Conservation (phyloP, 2,329 filamentous ascomycete genomes). For the Penicillium sp. region DNA sequence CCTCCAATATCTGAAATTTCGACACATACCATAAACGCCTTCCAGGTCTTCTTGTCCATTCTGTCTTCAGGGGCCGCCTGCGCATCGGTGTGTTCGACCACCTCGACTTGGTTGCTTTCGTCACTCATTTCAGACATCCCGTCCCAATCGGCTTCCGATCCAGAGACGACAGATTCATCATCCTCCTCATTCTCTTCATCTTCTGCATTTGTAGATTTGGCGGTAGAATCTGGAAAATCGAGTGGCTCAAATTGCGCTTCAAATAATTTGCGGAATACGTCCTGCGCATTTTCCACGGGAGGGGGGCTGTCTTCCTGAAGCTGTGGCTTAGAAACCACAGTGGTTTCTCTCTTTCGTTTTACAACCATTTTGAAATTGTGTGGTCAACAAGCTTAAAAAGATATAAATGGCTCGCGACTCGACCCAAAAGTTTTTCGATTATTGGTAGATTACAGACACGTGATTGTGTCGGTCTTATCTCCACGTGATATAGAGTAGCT, state of each 20-base stretch:
- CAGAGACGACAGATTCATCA: conserved; percentile 24
- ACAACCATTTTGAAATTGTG: conserved; percentile 38
- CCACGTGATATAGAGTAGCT: not conserved
- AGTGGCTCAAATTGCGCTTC: conserved; percentile 84
- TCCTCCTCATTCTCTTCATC: conserved; percentile 31
- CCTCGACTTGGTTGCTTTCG: conserved; percentile 50
- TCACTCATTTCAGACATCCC: conserved; percentile 59
- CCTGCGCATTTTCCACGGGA: conserved; percentile 53
- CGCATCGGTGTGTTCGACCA: conserved; percentile 61
- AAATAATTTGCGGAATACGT: conserved; percentile 79
- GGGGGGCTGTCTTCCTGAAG: conserved; percentile 24
- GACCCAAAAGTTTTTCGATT: conserved; percentile 22
- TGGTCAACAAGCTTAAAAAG: not conserved
- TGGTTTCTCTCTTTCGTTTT: conserved; percentile 51
- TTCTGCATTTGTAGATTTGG: conserved; percentile 18
- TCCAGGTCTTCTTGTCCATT: conserved; percentile 68
- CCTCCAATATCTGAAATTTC: too few relatives aligned
- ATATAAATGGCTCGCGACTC: not conserved
- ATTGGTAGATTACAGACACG: not conserved
- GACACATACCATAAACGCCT: conserved; percentile 70
- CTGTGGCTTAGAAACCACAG: conserved; percentile 30
- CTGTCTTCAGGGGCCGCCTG: conserved; percentile 39
- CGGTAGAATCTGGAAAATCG: conserved; percentile 30
- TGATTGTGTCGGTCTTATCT: not conserved
- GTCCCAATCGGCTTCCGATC: conserved; percentile 58